Conservation (phyloP, 2,329 filamentous ascomycete genomes). For the Penicillium sp. region DNA sequence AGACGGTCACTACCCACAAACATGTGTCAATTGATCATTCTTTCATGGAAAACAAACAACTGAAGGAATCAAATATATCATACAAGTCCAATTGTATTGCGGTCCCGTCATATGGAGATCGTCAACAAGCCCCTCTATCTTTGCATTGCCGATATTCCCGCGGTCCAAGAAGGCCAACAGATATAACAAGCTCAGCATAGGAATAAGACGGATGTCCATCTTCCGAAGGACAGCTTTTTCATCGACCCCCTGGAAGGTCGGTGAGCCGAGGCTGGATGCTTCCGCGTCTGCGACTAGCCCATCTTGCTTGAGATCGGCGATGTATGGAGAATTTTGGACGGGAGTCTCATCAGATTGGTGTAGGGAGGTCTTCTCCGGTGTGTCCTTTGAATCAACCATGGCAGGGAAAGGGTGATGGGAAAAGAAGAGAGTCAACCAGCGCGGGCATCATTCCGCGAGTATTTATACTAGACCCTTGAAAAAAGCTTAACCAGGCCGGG, state of each 20-base stretch:
- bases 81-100: conserved; percentile 34
- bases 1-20: conserved; percentile 27
- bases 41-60: background rate
- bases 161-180: conserved; percentile 34
- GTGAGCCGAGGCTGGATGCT: background rate
- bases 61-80: background rate
- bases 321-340: background rate
- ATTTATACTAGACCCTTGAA: background rate
- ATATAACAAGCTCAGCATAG: conserved; percentile 29
- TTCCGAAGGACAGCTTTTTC: conserved; percentile 26
- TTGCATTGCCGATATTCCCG: conserved; percentile 37
- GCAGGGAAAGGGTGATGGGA: background rate
- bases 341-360: conserved; percentile 10
- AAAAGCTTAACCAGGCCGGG: background rate
- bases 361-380: conserved; percentile 7
- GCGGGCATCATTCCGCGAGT: background rate
- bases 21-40: background rate
- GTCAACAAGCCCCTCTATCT: conserved; percentile 31
- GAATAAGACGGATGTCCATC: conserved; percentile 29
- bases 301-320: conserved; percentile 5
- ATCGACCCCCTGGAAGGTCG: conserved; percentile 11
- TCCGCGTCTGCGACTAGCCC: conserved; percentile 8
- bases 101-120: conserved; percentile 30
- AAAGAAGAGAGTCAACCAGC: background rate
- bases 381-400: conserved; percentile 9